Base-by-base conservation (phyloP, 805 yeast species). In the Kodamaea fukazawae region DNA sequence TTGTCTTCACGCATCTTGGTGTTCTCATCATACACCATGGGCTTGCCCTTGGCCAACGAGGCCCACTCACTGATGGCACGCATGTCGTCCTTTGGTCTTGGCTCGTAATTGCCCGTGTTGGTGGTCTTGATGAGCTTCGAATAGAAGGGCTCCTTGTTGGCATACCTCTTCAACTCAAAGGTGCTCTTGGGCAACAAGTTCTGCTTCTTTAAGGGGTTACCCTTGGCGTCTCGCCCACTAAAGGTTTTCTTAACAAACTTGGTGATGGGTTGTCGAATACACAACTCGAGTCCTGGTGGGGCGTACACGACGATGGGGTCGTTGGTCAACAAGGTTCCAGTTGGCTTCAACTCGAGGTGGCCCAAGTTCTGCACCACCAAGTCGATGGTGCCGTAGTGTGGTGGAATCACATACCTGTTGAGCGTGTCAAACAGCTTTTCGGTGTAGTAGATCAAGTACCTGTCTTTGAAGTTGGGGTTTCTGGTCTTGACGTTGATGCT, bases 381-480 rank as follows among this genome's bases (percentile, higher is more conserved):
- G 50, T 85, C 95, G 7, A 85, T 61, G 4, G 75, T 55, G 0
- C 91, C 91, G 43, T 60, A 65, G 49, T 84, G 84, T n/a, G 87
- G 86, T 0, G 93, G 91, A 3, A 85, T 66, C 2, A 75, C 65
- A 45, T 71, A 81, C 34, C 50, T 29, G 40, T 22, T 43, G 47
- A 28, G 44, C 42, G 78, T 61, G n/a, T 42, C 45, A 11, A 59
- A 40, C 18, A 46, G 44, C 2, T 46, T 38, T 1, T 54, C 60
- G 46, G 70, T 51, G 20, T 48, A 44, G 7, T 33, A 8, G 2
- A 41, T 31, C 13, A 45, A 43, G 61, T 41, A 50, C 16, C 42
- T 40, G 38, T 50, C 47, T 7, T 51, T 28, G 32, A 39, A 39
- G 22, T 29, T 29, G n/a, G 45, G 37, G 50, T 49, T 27, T 51